Evolutionary conservation across 225 moss, liverwort and hornwort species (phyloP).

Genomic region (Takakia lepidozioides): DNA sequence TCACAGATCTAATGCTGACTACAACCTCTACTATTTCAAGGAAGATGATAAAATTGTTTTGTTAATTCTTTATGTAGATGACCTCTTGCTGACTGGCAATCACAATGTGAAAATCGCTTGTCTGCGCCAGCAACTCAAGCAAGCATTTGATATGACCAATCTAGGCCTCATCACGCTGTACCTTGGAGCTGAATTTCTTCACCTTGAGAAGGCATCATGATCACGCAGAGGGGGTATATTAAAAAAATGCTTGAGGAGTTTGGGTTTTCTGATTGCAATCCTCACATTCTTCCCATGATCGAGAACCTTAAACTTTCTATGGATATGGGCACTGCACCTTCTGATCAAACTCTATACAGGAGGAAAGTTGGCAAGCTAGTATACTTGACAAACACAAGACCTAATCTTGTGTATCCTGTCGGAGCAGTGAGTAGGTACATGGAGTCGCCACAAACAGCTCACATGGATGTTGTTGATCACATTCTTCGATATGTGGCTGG

Average conservation of each 20-base stretch:
- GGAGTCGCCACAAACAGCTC: background rate
- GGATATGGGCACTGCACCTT: too few relatives aligned
- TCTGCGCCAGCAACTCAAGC: too few relatives aligned
- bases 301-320: too few relatives aligned
- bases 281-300: too few relatives aligned
- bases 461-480: background rate
- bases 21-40: background rate
- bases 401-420: background rate
- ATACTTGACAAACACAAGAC: slow-evolving; percentile 1
- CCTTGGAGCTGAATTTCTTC: too few relatives aligned
- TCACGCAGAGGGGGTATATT: too few relatives aligned
- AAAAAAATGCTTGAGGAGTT: too few relatives aligned
- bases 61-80: background rate
- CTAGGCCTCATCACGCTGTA: too few relatives aligned
- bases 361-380: background rate
- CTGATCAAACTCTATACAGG: too few relatives aligned
- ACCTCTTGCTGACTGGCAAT: background rate
- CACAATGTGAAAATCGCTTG: background rate
- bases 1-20: background rate
- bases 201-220: too few relatives aligned
- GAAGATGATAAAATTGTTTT: background rate
- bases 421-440: background rate
- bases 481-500: background rate
- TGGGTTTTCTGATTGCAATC: too few relatives aligned
- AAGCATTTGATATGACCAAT: too few relatives aligned